phyloP scores from a whole-genome alignment of 2,329 filamentous ascomycete species.

The Monosporascus sp. region DNA sequence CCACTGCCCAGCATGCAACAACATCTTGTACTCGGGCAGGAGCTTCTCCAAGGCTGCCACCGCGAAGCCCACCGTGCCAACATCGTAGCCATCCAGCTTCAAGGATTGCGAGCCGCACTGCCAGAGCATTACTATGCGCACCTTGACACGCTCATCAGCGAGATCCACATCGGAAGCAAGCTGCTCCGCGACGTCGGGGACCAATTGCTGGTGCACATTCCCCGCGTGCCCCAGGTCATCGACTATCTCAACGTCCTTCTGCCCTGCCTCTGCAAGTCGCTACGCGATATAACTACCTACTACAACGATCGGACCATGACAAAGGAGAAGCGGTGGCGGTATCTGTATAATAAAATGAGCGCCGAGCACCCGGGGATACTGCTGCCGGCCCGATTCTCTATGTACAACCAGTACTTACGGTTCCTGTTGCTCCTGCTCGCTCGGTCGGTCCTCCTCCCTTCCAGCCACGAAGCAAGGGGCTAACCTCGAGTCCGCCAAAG shows the following conservation, averaged over 20 bases:
- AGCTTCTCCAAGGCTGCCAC: constrained; percentile 49
- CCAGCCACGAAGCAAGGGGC: background rate
- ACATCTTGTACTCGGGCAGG: constrained; percentile 13
- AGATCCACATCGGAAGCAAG: constrained; percentile 39
- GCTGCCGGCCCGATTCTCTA: constrained; percentile 47
- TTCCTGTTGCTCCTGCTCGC: constrained; percentile 46
- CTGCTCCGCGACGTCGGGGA: constrained; percentile 52
- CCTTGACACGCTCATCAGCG: constrained; percentile 42
- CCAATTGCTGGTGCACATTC: constrained; percentile 45
- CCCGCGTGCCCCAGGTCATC: constrained; percentile 45
- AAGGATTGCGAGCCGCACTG: constrained; percentile 43
- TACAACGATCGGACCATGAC: constrained; percentile 46
- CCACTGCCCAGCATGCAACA: no score
- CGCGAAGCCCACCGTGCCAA: constrained; percentile 50
- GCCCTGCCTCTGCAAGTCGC: constrained; percentile 48
- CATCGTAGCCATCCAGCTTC: constrained; percentile 40
- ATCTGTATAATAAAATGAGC: constrained; percentile 53
- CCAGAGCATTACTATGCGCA: constrained; percentile 40
- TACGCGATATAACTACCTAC: constrained; percentile 48
- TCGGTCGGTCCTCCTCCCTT: constrained; percentile 33
- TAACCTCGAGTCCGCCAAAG: constrained; percentile 19
- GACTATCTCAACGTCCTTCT: constrained; percentile 53
- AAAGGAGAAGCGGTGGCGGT: constrained; percentile 49
- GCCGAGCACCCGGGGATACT: constrained; percentile 47
- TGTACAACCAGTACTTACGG: constrained; percentile 52